A percentile compares a stretch with the other conserved stretches of the same genome.
phyloP scores from a whole-genome alignment of 257 asterid genomes.

The Penstemon eatonii region DNA sequence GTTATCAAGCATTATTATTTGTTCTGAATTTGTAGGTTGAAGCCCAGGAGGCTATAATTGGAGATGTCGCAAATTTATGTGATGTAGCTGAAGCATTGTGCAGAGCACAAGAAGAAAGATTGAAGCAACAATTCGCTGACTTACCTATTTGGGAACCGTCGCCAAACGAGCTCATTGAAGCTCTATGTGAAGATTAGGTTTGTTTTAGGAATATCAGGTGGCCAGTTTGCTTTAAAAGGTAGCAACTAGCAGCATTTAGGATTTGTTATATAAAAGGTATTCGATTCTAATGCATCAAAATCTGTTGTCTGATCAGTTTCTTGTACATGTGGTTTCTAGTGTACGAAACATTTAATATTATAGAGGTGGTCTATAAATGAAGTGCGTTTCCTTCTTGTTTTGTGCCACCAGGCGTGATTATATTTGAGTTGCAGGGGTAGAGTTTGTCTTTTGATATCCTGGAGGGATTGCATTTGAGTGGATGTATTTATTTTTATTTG shows the following conservation, averaged over 20 bases:
- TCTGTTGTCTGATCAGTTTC: conserved; percentile 7
- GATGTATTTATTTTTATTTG: too few species aligned
- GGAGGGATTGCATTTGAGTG: too few species aligned
- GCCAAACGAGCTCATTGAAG: conserved; percentile 56
- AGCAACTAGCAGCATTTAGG: conserved; percentile 29
- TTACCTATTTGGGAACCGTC: conserved; percentile 72
- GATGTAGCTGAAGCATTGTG: conserved; percentile 61
- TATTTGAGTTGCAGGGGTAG: background rate
- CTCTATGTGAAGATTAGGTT: conserved; percentile 42
- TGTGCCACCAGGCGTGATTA: background rate
- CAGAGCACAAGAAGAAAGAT: conserved; percentile 53
- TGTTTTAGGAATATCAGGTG: background rate
- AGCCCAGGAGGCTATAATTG: conserved; percentile 58
- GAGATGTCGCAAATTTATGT: conserved; percentile 46
- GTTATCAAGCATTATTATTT: background rate
- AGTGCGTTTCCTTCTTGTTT: conserved; percentile 15
- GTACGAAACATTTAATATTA: background rate
- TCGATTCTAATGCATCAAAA: conserved; percentile 30
- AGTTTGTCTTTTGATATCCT: too few species aligned
- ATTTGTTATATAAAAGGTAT: conserved; percentile 39
- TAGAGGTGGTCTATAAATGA: background rate
- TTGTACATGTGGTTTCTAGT: conserved; percentile 35
- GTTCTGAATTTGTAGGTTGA: conserved; percentile 50
- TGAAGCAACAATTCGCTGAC: conserved; percentile 45
- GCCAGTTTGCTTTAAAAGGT: conserved; percentile 22